Conservation (phyloP, 2,329 filamentous ascomycete genomes). For the Nannizzia gypsea region DNA sequence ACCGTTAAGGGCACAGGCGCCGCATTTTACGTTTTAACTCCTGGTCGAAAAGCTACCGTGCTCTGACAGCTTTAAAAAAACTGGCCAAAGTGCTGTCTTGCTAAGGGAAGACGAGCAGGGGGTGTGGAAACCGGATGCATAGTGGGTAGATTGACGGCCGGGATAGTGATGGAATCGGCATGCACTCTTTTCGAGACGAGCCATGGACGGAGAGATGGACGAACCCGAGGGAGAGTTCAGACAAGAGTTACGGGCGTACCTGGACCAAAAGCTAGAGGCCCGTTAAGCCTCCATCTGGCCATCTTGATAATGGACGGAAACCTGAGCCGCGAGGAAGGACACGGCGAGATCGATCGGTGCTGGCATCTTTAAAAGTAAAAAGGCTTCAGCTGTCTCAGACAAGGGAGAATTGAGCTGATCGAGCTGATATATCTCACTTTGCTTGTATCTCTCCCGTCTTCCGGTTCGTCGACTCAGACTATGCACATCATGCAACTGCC, state of each 20-base stretch:
- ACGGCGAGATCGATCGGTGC: not conserved
- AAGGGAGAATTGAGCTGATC: too few species aligned
- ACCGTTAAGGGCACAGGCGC: too few species aligned
- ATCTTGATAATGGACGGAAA: not conserved
- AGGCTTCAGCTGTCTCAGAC: not conserved
- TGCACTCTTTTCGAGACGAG: not conserved
- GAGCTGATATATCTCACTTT: too few species aligned
- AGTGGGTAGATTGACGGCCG: not conserved
- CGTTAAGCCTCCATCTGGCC: not conserved
- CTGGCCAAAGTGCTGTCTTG: too few species aligned
- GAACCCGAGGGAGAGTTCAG: not conserved
- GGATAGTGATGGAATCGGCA: not conserved
- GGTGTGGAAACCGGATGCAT: not conserved
- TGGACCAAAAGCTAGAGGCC: not conserved
- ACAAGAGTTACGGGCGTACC: not conserved
- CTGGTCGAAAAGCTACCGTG: too few species aligned
- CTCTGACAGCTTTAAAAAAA: too few species aligned
- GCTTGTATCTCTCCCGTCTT: constrained; percentile 2
- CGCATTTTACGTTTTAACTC: too few species aligned
- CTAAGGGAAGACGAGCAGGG: not conserved
- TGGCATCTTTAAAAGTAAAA: not conserved
- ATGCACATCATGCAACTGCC: not conserved
- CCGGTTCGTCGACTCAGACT: not conserved
- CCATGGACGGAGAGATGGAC: not conserved
- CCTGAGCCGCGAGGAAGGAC: not conserved